Percentiles rank a stretch among this genome's conserved stretches.
phyloP scores from a whole-genome alignment of 306 rosid species.

The Astragalus membranaceus region DNA sequence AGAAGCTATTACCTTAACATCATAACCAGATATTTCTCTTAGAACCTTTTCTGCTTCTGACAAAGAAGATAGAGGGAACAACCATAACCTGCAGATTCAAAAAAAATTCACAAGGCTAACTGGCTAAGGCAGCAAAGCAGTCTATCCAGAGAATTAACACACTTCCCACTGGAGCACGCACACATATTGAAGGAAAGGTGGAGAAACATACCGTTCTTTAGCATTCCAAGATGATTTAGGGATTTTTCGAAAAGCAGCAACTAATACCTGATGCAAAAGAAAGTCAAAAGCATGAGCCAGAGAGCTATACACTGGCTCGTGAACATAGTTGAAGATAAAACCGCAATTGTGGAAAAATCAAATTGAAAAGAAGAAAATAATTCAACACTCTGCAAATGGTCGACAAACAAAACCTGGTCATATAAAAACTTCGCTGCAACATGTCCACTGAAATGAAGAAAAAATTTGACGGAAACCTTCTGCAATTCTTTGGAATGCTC shows the following conservation, averaged over 20 bases:
- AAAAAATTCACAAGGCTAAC: neutral
- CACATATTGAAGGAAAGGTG: neutral
- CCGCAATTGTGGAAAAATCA: neutral
- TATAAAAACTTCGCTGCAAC: slow-evolving; percentile 71
- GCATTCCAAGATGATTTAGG: slow-evolving; percentile 77
- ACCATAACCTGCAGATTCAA: slow-evolving; percentile 70
- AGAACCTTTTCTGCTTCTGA: slow-evolving; percentile 60
- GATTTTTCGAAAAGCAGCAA: slow-evolving; percentile 57
- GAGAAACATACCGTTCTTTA: slow-evolving; percentile 53
- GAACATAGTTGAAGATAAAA: slow-evolving; percentile 12
- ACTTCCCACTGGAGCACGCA: neutral
- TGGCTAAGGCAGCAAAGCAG: neutral
- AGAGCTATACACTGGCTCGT: neutral
- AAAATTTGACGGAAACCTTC: slow-evolving; percentile 57
- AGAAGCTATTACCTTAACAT: slow-evolving; percentile 56
- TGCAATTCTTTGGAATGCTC: slow-evolving; percentile 35
- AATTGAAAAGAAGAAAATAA: neutral
- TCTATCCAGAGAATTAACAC: slow-evolving; percentile 1
- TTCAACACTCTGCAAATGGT: neutral
- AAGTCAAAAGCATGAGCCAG: slow-evolving; percentile 7
- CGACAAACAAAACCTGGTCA: slow-evolving; percentile 51
- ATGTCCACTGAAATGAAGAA: slow-evolving; percentile 70
- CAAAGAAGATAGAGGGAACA: slow-evolving; percentile 67
- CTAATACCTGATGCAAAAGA: slow-evolving; percentile 41
- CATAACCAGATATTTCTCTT: slow-evolving; percentile 38